phyloP scores from a whole-genome alignment of 345 rosid genomes.

The Erucastrum elatum region DNA sequence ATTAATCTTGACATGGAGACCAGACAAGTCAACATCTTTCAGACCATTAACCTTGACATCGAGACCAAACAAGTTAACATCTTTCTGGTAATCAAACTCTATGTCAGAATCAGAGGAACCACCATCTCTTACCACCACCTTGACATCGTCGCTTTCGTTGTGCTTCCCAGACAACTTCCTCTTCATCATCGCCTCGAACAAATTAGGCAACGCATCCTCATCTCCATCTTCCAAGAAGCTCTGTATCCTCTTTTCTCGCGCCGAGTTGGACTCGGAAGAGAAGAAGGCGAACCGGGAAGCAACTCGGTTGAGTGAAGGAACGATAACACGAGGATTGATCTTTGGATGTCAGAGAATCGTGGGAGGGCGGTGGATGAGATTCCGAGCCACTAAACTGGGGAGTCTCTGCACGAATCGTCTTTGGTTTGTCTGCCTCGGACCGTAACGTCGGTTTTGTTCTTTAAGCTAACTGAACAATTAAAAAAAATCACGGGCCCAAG shows the following conservation, averaged over 20 bases:
- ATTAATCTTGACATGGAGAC: neutral
- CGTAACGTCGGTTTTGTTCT: no score
- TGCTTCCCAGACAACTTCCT: constrained; percentile 67
- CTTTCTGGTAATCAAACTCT: constrained; percentile 2
- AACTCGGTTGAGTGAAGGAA: constrained; percentile 4
- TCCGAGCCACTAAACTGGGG: constrained; percentile 26
- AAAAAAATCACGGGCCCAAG: no score
- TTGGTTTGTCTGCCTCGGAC: no score
- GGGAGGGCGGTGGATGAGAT: constrained; percentile 10
- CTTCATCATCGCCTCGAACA: constrained; percentile 60
- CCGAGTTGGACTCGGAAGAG: constrained; percentile 36
- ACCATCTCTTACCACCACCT: constrained; percentile 37
- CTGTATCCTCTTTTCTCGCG: constrained; percentile 43
- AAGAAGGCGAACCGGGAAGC: constrained; percentile 37
- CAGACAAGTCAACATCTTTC: neutral
- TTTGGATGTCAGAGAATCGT: neutral
- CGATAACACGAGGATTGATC: neutral
- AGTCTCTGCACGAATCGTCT: constrained; percentile 37
- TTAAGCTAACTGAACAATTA: no score
- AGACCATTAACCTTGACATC: no score
- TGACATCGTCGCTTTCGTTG: constrained; percentile 52
- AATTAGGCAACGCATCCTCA: constrained; percentile 53
- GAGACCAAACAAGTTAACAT: neutral
- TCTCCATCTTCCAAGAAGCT: constrained; percentile 53
- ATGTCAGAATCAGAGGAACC: no score